These are phyloP conservation scores for Trifolium fragiferum DNA, from an alignment of 306 rosid genomes.

Conservation along the genomic window DNA sequence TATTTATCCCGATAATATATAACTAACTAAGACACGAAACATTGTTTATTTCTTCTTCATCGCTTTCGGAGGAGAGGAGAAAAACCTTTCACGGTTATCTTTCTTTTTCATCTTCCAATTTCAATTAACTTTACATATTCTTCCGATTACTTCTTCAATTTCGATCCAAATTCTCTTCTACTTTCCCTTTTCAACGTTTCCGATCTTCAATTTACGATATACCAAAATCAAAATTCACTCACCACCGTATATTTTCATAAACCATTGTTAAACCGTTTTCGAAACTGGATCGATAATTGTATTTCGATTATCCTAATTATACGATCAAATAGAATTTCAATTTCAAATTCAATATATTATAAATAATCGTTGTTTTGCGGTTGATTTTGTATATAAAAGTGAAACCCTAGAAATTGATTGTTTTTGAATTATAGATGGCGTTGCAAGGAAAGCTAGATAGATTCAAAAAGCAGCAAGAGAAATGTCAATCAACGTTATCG, in stretches of 20 bases:
- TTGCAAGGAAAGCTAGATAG: slow-evolving; percentile 61
- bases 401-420: slow-evolving; percentile 30
- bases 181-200: neutral
- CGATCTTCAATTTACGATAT: neutral
- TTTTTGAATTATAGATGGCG: slow-evolving; percentile 54
- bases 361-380: neutral
- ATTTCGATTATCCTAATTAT: neutral
- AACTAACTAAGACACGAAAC: too few relatives aligned
- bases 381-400: slow-evolving; percentile 1
- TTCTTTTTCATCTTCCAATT: neutral
- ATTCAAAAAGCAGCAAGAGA: slow-evolving; percentile 75
- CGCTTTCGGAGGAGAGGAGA: neutral
- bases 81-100: neutral
- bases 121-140: neutral
- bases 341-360: neutral
- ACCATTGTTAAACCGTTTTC: neutral
- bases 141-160: slow-evolving; percentile 2
- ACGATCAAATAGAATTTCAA: neutral
- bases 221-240: neutral
- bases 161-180: neutral
- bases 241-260: neutral
- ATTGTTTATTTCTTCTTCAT: neutral
- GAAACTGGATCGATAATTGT: neutral
- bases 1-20: too few relatives aligned
- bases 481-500: slow-evolving; percentile 59